Conservation (phyloP, 768 basidiomycete genomes). For the Peribolospora kevripleyi region DNA sequence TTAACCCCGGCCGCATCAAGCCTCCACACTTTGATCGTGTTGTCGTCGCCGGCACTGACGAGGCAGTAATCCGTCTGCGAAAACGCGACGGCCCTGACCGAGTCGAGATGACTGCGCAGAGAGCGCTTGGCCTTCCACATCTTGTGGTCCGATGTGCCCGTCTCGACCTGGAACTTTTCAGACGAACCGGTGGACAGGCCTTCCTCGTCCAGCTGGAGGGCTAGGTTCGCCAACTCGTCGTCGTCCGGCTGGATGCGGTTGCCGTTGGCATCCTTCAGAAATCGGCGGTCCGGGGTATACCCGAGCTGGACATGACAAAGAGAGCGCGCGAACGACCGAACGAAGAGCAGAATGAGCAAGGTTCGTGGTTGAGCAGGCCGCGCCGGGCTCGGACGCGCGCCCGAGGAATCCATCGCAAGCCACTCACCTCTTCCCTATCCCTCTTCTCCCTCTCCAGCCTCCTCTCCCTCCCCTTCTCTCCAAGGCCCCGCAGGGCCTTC, state of each 20-base stretch:
- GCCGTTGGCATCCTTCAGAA: too few species aligned
- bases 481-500: background rate
- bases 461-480: conserved; percentile 33
- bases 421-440: conserved; percentile 24
- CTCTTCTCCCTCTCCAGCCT: conserved; percentile 32
- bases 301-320: too few species aligned
- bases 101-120: conserved; percentile 55
- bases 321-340: too few species aligned
- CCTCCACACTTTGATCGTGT: conserved; percentile 86
- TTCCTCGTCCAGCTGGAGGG: too few species aligned
- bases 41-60: conserved; percentile 87
- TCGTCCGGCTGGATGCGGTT: too few species aligned
- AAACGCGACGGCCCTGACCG: conserved; percentile 72
- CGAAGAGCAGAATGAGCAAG: too few species aligned
- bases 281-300: too few species aligned
- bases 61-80: conserved; percentile 45
- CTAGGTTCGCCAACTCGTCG: too few species aligned
- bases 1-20: conserved; percentile 56
- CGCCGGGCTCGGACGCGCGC: too few species aligned
- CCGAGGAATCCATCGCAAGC: too few species aligned
- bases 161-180: conserved; percentile 31
- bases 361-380: too few species aligned
- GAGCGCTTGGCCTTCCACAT: conserved; percentile 41
- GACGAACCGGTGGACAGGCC: conserved; percentile 1
- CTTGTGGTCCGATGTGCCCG: conserved; percentile 35